Evolutionary conservation across 2,329 filamentous ascomycete species (phyloP), one percentile per base, ranked within the genome.

Genomic region (Tolypocladium capitatum): DNA sequence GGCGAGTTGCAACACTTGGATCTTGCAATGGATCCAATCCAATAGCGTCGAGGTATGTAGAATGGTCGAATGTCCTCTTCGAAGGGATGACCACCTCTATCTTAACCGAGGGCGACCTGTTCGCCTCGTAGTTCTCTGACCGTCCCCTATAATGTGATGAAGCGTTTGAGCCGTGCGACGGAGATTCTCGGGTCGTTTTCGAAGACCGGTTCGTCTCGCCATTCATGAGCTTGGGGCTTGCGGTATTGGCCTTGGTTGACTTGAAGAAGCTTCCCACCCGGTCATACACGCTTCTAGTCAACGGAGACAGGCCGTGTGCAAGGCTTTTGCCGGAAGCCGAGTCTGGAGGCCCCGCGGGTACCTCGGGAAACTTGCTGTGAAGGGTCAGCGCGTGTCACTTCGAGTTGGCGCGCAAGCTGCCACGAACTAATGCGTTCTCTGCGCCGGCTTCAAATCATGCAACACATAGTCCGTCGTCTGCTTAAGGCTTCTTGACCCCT

Each of bases 391-490:
- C 47, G 38, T 14, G 31, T 41, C 27, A 18, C 5, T 35, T 36
- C n/a, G 33, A 21, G 11, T 24, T 27, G 36, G 32, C 8, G 28
- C 5, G 27, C 28, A 24, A 10, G 21, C 14, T 13, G 33, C 34
- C 46, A 58, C 72, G 61, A 67, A 86, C 83, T 78, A 86, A 57
- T 83, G 69, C 10, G 84, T 83, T 52, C 85, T 70, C 51, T 82
- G 81, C n/a, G 82, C 76, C 2, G 81, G 76, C 58, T 81, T 80
- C 48, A 96, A 65, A 36, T 94, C 75, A 52, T 82, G 80, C 49
- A 86, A 78, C 30, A 96, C 72, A 61, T 91, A 82, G 56, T 84
- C 76, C 42, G 90, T 72, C 11, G 81, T 83, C 55, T 83, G 80
- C 55, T 86, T 82, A 43, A 90, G 69, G 53, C 80, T 77, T 59